Conservation (phyloP, 208 protist genomes). For the Wallacemonas sp. region DNA sequence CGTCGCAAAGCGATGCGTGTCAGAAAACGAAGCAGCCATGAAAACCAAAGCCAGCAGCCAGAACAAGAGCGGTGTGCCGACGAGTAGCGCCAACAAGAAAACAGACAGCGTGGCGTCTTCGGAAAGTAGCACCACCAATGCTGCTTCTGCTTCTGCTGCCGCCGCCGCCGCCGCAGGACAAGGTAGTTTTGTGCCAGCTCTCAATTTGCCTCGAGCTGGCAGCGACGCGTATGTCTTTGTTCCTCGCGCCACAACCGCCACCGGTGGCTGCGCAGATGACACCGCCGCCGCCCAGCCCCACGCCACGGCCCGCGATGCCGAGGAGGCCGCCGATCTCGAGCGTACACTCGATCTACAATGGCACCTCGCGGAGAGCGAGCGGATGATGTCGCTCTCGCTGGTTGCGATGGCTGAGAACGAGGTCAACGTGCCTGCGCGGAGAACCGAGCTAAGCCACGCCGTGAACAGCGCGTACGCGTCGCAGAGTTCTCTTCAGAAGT, state of each 20-base stretch:
- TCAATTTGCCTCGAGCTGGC: neutral
- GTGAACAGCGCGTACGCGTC: constrained; percentile 86
- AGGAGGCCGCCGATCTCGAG: constrained; percentile 19
- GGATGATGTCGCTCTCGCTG: constrained; percentile 80
- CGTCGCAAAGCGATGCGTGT: constrained; percentile 32
- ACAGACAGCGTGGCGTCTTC: too few species aligned
- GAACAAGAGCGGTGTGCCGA: neutral
- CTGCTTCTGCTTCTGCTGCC: too few species aligned
- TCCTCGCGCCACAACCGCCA: constrained; percentile 3
- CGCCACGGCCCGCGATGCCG: constrained; percentile 22
- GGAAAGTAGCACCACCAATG: neutral
- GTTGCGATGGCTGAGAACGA: constrained; percentile 84
- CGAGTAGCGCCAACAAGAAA: constrained; percentile 9
- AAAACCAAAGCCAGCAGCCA: constrained; percentile 10
- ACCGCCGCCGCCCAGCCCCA: neutral
- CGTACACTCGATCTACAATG: constrained; percentile 58
- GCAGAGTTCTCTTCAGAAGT: constrained; percentile 78
- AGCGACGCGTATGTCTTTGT: neutral
- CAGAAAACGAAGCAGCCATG: constrained; percentile 19
- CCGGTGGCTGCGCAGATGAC: constrained; percentile 11
- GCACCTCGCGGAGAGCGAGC: constrained; percentile 78
- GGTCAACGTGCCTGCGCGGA: constrained; percentile 76
- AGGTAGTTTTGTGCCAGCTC: neutral
- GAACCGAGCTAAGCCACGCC: constrained; percentile 79
- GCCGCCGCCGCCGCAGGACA: neutral